Conservation (phyloP, 2,329 filamentous ascomycete species). For the Byssochlamys sp. region DNA sequence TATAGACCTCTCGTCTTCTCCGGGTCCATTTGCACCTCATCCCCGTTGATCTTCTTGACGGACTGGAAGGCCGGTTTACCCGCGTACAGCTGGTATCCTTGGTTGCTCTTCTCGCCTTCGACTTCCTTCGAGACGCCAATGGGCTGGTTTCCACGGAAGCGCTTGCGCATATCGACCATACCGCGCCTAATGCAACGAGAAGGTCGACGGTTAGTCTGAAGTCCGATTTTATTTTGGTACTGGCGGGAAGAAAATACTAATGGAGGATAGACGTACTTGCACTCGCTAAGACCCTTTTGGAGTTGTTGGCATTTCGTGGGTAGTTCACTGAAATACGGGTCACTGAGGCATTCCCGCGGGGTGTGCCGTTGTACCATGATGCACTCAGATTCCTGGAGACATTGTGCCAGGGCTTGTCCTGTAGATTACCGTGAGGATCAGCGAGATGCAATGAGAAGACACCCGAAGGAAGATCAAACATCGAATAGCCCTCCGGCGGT, state of each 20-base stretch:
- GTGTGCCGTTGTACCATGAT: constrained; percentile 84
- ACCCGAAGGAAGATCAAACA: background rate
- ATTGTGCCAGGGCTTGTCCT: constrained; percentile 88
- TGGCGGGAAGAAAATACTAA: background rate
- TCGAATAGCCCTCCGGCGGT: background rate
- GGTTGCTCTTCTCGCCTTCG: constrained; percentile 40
- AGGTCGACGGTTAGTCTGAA: background rate
- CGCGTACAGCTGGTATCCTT: constrained; percentile 65
- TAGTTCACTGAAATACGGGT: constrained; percentile 69
- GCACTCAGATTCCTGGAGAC: constrained; percentile 92
- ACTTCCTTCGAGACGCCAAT: constrained; percentile 58
- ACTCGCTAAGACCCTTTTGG: constrained; percentile 85
- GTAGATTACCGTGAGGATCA: constrained; percentile 8
- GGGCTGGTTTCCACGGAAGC: constrained; percentile 88
- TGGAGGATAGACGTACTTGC: constrained; percentile 49
- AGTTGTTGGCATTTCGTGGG: constrained; percentile 85
- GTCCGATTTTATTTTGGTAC: background rate
- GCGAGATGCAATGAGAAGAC: constrained; percentile 8
- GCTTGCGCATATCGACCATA: constrained; percentile 96
- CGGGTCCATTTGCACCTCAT: constrained; percentile 48
- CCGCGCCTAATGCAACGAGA: constrained; percentile 49
- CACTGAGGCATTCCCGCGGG: constrained; percentile 77
- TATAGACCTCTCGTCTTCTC: constrained; percentile 39
- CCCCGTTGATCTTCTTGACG: constrained; percentile 58
- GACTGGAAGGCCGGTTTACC: constrained; percentile 61